Evolutionary conservation across 306 rosid species (phyloP), one percentile per base, ranked within the genome.

Genomic region (Acacia acuminata): DNA sequence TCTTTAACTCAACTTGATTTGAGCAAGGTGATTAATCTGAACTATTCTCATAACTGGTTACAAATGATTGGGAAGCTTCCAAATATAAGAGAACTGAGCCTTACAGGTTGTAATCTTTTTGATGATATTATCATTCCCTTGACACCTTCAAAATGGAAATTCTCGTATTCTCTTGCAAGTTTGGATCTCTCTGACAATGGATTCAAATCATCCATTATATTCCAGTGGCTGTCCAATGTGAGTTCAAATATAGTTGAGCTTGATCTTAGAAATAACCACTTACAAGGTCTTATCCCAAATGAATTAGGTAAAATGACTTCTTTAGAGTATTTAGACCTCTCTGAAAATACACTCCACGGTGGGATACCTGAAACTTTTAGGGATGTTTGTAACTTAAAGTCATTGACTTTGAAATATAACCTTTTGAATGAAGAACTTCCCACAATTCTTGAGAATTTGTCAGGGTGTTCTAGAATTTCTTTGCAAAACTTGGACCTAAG

Each of bases 1-100:
- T 63, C 63, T 82, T 79, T 86, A 63, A 75, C 79, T 9, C 75
- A 79, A 79, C 84, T 85, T 79, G 32, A 40, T 75, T 82, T 82
- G 10, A 0, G 10, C 1, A 0, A 0, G 4, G 4, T 75, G 10
- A 4, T 19, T 11, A 50, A 79, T 61, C 81, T 86, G 7, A 61
- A 79, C 13, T 0, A 1, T 75, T 50, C 76, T 79, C 34, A 43
- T 11, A 11, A 13, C 1, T 82, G 61, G 63, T 2, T 61, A 0
- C 77, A 75, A 69, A 61, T 24, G 47, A 74, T 79, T 42, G 84
- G 34, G 25, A 69, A 47, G 65, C 71, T 82, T 10, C 79, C 84
- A 34, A 79, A 34, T 13, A 24, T 82, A 69, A 80, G 25, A 17
- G 12, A 61, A 10, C 14, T 82, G 1, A 3, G 11, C 0, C 32